These are phyloP conservation scores for Jackrogersella multiformis DNA, from an alignment of 495 filamentous ascomycete genomes.

Conservation along the genomic window DNA sequence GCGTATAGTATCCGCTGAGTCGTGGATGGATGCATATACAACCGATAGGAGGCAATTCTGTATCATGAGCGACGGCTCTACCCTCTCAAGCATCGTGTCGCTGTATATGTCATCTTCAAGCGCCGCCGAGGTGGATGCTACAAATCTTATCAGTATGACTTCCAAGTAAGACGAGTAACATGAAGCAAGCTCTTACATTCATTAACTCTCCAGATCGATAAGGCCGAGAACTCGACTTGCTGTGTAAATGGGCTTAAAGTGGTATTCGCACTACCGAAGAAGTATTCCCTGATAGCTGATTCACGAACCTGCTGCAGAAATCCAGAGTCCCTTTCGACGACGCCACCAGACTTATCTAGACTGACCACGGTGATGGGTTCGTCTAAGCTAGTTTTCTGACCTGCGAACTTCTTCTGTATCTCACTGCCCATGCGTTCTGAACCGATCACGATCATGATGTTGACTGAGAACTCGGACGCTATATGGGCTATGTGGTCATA, in stretches of 20 bases:
- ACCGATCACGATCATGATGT: constrained; percentile 82
- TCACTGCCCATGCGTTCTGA: constrained; percentile 83
- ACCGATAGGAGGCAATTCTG: constrained; percentile 80
- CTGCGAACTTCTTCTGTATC: constrained; percentile 75
- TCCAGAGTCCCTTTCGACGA: constrained; percentile 77
- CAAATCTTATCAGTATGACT: constrained; percentile 3
- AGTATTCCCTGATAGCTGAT: constrained; percentile 86
- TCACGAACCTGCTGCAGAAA: constrained; percentile 78
- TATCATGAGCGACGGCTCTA: constrained; percentile 67
- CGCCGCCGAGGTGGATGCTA: constrained; percentile 23
- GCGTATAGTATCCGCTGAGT: constrained; percentile 74
- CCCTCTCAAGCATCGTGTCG: constrained; percentile 62
- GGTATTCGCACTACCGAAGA: constrained; percentile 82
- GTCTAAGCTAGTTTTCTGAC: constrained; percentile 65
- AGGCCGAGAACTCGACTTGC: constrained; percentile 74
- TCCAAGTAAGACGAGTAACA: neutral
- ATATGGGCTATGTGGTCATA: constrained; percentile 79
- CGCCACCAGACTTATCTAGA: constrained; percentile 87
- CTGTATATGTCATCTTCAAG: constrained; percentile 39
- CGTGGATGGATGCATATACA: constrained; percentile 72
- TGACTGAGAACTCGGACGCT: constrained; percentile 87
- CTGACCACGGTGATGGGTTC: constrained; percentile 78
- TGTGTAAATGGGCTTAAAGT: constrained; percentile 88
- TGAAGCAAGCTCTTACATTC: constrained; percentile 55
- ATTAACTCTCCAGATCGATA: constrained; percentile 73